Percentiles rank a stretch among this genome's conserved stretches.
phyloP scores from a whole-genome alignment of 2,329 filamentous ascomycete species.

The Fusarium metavorans region DNA sequence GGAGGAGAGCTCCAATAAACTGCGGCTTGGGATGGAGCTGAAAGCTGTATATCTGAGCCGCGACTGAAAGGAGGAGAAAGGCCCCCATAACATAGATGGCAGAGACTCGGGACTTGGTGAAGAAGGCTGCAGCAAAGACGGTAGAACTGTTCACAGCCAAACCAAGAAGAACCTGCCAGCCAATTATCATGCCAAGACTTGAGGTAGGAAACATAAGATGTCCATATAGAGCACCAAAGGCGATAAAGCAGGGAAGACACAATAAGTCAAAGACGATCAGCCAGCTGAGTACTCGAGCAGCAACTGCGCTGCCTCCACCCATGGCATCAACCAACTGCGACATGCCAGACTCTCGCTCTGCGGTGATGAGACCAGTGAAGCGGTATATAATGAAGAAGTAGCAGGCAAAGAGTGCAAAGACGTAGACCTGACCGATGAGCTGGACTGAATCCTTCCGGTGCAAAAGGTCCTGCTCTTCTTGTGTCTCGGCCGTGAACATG shows the following conservation, averaged over 20 bases:
- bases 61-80: constrained; percentile 45
- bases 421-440: constrained; percentile 31
- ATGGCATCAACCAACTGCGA: constrained; percentile 50
- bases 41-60: constrained; percentile 30
- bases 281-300: constrained; percentile 43
- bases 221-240: constrained; percentile 52
- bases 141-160: constrained; percentile 71
- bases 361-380: constrained; percentile 36
- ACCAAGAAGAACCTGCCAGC: constrained; percentile 62
- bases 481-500: constrained; percentile 26
- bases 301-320: constrained; percentile 56
- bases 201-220: constrained; percentile 45
- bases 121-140: constrained; percentile 64
- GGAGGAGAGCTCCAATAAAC: not conserved
- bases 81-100: constrained; percentile 47
- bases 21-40: constrained; percentile 15
- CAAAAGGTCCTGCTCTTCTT: constrained; percentile 13
- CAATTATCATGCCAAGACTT: constrained; percentile 49
- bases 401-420: constrained; percentile 41
- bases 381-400: constrained; percentile 37
- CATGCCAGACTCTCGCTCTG: constrained; percentile 49
- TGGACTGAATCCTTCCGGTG: not conserved
- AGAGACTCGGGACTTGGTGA: constrained; percentile 48
- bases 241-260: constrained; percentile 54
- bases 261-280: constrained; percentile 42